Evolutionary conservation across 129 eudicot species (phyloP), one percentile per base, ranked within the genome.

Genomic region (Lonicera japonica): DNA sequence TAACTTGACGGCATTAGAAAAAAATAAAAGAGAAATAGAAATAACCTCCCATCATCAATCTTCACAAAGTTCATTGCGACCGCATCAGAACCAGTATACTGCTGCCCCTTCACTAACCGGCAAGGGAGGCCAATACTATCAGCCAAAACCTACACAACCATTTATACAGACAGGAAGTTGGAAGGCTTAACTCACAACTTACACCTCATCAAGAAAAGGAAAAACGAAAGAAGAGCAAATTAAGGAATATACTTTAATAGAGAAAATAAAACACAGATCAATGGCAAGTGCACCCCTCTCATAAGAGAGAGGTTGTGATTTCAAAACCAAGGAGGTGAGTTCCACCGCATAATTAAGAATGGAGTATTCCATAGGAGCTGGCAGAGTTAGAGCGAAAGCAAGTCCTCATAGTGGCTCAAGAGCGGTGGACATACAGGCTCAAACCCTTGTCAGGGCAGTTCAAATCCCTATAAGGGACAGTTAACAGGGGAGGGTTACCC

Each of bases 121-220:
- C 96, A 92, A 56, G 96, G 96, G 55, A 92, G 75, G 56, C 86
- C 88, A 54, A 92, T 81, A 78, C 83, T 84, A 60, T 92, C 98
- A 69, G 98, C 91, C 86, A 92, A 80, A 62, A 92, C 95, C 98
- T 90, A 75, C 74, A 76, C 61, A 63, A 51, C 39, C 55, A 58
- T 21, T 56, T 17, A 25, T 50, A 63, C 50, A 43, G 63, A 24
- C 17, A 54, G 43, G 59, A 4, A 25, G 54, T 45, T 61, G 43
- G 10, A 46, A 16, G 58, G 0, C 15, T 40, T 22, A 53, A 54
- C 18, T 20, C 16, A 63, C 36, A 55, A 45, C 23, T 63, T 13
- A 47, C 53, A 47, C 53, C 53, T 15, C n/a, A 47, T n/a, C n/a
- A n/a, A n/a, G n/a, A 45, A 17, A 17, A 39, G 12, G 15, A 25